A percentile compares a stretch with the other conserved stretches of the same genome.
Evolutionary conservation across 108 stramenopile genomes (phyloP).

Genomic region (Cyclotella kingstonii): DNA sequence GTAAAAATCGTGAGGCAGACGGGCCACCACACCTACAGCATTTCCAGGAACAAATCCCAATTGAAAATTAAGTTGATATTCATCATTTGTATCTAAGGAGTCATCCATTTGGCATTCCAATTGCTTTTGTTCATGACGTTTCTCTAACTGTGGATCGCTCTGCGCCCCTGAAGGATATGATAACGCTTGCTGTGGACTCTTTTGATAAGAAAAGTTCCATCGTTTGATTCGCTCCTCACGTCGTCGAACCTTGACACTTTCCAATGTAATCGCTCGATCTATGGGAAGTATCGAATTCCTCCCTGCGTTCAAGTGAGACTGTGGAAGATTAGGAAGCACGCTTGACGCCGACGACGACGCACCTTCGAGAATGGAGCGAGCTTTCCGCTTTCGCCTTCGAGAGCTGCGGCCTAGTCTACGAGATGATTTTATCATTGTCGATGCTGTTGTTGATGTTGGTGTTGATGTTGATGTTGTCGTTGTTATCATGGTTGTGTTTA

Average conservation of each 20-base stretch:
- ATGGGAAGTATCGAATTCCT: not conserved
- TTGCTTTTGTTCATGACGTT: not conserved
- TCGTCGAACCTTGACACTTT: conserved; percentile 22
- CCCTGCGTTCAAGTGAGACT: not conserved
- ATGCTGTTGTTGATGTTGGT: not conserved
- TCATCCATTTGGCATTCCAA: not conserved
- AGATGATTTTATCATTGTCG: conserved; percentile 1
- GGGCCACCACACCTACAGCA: conserved; percentile 58
- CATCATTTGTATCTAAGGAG: conserved; percentile 41
- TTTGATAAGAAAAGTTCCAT: too few species aligned
- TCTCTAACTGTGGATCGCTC: not conserved
- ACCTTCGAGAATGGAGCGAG: conserved; percentile 13
- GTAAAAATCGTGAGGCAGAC: conserved; percentile 16
- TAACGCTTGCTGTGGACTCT: too few species aligned
- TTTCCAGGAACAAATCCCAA: conserved; percentile 83
- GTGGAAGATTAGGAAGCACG: not conserved
- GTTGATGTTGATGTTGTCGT: not conserved
- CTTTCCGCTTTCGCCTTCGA: conserved; percentile 31
- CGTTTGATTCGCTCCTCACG: not conserved
- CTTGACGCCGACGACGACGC: not conserved
- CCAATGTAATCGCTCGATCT: conserved; percentile 21
- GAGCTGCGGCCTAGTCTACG: conserved; percentile 16
- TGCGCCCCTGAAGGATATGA: not conserved
- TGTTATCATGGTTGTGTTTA: not conserved
- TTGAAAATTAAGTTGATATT: conserved; percentile 46